phyloP scores from a whole-genome alignment of 2,329 filamentous ascomycete genomes.

The Penicillium concentricum region DNA sequence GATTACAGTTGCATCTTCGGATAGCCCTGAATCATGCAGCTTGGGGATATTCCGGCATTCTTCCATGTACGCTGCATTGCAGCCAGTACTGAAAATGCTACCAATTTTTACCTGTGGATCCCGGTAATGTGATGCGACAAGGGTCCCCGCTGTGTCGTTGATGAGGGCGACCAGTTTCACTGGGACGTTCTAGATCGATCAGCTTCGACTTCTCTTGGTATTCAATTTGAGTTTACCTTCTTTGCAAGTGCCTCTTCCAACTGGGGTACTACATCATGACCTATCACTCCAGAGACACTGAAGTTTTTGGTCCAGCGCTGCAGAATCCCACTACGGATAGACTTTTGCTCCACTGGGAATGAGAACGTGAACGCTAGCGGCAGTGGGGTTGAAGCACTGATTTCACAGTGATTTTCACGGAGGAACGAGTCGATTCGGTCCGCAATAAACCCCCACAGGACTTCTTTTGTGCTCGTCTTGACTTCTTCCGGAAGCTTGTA shows the following conservation, averaged over 20 bases:
- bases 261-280: conserved; percentile 78
- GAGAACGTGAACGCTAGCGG: conserved; percentile 87
- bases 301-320: conserved; percentile 94
- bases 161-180: conserved; percentile 83
- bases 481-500: conserved; percentile 81
- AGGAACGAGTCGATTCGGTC: conserved; percentile 80
- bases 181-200: conserved; percentile 63
- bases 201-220: not conserved
- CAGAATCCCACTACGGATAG: conserved; percentile 79
- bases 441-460: conserved; percentile 85
- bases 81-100: conserved; percentile 93
- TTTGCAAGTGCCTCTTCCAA: conserved; percentile 70
- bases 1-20: conserved; percentile 73
- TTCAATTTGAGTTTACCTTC: conserved; percentile 46
- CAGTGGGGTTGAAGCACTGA: conserved; percentile 44
- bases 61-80: conserved; percentile 96
- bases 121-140: conserved; percentile 89
- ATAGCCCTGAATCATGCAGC: conserved; percentile 75
- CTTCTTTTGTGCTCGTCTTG: conserved; percentile 72
- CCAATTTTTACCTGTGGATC: conserved; percentile 84
- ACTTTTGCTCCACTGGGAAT: conserved; percentile 80
- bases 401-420: conserved; percentile 64
- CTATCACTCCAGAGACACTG: conserved; percentile 83
- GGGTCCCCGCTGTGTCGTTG: conserved; percentile 90
- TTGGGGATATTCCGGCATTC: conserved; percentile 80